Evolutionary conservation across 345 rosid species (phyloP), one percentile per base, ranked within the genome.

Genomic region (Ceriops tagal): DNA sequence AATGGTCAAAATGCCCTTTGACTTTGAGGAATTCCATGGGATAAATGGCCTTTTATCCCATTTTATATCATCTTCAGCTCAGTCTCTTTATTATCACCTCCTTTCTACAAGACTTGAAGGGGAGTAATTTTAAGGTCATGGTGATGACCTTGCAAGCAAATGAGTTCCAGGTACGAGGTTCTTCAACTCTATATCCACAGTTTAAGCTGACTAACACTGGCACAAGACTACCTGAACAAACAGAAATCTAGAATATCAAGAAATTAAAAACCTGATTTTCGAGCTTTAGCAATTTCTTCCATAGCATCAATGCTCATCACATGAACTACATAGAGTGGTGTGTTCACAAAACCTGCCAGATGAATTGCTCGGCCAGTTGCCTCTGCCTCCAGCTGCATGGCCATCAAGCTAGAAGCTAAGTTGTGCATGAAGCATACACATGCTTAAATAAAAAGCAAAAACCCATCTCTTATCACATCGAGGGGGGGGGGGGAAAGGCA

Each of bases 271-370:
- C 98, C 99, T 87, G 93, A 84, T 75, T 87, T 87, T 75, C 97
- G 83, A 74, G 98, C 99, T 84, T 77, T 85, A 76, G 96, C 96
- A 70, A 95, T 84, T 83, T 95, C 99, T 73, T 95, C 98, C 96
- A 95, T 88, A 53, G 98, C 99, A 79, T 95, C 99, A 61, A 82
- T 85, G 88, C 98, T 95, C 97, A 95, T 95, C 74, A 95, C 99
- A 83, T 95, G 99, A 77, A 92, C 99, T 53, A 92, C 91, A 74
- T 95, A 95, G 19, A 95, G 91, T 61, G 98, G 99, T 0, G 96
- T 92, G 81, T 92, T 86, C 70, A 92, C 89, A 83, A 95, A 95
- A 66, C 71, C 72, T 22, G 99, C 99, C 81, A 92, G 89, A 70
- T 78, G 96, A 82, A 95, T 84, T 56, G 99, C 99, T 37, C 98